A percentile compares a stretch with the other conserved stretches of the same genome.
phyloP scores from a whole-genome alignment of 164 flowering plant genomes.

The Liquidambar formosana region DNA sequence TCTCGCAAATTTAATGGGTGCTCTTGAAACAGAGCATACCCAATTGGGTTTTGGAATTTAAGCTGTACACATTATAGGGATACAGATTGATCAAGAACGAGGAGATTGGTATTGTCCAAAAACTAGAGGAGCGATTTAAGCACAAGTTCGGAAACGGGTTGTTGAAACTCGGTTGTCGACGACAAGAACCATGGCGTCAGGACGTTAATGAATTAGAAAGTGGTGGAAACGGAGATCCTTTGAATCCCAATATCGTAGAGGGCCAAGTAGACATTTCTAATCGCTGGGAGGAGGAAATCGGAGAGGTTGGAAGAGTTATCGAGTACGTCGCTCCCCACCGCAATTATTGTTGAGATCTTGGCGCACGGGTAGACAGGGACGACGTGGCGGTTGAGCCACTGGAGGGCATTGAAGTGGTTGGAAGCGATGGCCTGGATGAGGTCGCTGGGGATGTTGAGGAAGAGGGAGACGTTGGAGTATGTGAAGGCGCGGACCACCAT shows the following conservation, averaged over 20 bases:
- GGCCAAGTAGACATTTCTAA: conserved; percentile 45
- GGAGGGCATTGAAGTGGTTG: conserved; percentile 58
- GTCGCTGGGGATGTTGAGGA: conserved; percentile 62
- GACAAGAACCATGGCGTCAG: conserved; percentile 70
- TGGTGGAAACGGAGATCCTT: conserved; percentile 66
- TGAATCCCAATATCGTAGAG: conserved; percentile 58
- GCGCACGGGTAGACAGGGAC: conserved; percentile 76
- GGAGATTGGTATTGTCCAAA: conserved; percentile 49
- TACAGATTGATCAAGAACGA: too few relatives aligned
- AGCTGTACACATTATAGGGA: too few relatives aligned
- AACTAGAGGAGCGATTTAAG: conserved; percentile 67
- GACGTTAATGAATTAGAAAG: conserved; percentile 56
- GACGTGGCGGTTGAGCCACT: conserved; percentile 64
- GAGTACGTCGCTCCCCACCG: conserved; percentile 72
- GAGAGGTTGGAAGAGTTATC: conserved; percentile 34
- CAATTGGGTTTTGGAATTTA: conserved; percentile 64
- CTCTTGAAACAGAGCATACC: conserved; percentile 69
- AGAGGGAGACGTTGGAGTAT: too few relatives aligned
- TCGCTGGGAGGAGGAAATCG: conserved; percentile 55
- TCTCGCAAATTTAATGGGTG: conserved; percentile 45
- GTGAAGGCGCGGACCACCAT: conserved; percentile 55
- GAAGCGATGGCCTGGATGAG: conserved; percentile 57
- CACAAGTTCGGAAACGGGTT: too few relatives aligned
- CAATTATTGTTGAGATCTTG: conserved; percentile 54
- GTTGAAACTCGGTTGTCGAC: conserved; percentile 58